Percentiles rank a stretch among this genome's conserved stretches.
phyloP scores from a whole-genome alignment of 768 basidiomycete genomes.

The Kockovaella imperatae region DNA sequence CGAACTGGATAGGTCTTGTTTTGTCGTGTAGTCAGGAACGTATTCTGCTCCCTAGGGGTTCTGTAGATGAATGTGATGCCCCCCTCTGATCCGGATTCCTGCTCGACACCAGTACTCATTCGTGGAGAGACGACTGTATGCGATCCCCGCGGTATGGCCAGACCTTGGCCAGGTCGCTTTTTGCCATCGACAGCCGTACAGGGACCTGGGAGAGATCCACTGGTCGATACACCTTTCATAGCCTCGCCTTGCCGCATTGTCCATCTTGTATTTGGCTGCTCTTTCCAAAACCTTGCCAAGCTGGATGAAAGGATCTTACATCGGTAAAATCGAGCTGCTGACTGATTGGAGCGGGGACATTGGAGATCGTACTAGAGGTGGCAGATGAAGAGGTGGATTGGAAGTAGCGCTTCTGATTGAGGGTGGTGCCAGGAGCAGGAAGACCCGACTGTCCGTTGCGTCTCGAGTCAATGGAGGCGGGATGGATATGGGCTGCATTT shows the following conservation, averaged over 20 bases:
- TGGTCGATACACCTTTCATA: neutral
- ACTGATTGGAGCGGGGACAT: neutral
- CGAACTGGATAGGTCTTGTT: constrained; percentile 54
- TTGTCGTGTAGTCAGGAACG: neutral
- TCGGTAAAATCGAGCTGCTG: constrained; percentile 12
- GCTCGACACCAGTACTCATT: no score
- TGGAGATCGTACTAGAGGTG: no score
- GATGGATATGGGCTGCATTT: no score
- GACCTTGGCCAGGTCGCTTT: no score
- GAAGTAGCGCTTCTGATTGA: no score
- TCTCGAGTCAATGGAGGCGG: no score
- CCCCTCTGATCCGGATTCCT: no score
- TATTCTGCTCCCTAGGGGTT: neutral
- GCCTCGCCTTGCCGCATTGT: neutral
- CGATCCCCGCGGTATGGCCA: neutral
- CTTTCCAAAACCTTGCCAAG: constrained; percentile 23
- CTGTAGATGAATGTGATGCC: neutral
- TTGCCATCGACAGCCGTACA: no score
- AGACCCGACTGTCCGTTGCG: no score
- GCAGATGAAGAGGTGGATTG: no score
- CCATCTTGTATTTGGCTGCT: constrained; percentile 15
- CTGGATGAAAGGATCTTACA: constrained; percentile 24
- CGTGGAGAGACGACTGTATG: no score
- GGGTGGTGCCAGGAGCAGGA: no score
- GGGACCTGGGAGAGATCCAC: neutral